These are phyloP conservation scores for Vickermania ingenoplastis DNA, from an alignment of 208 protist genomes.

Conservation along the genomic window DNA sequence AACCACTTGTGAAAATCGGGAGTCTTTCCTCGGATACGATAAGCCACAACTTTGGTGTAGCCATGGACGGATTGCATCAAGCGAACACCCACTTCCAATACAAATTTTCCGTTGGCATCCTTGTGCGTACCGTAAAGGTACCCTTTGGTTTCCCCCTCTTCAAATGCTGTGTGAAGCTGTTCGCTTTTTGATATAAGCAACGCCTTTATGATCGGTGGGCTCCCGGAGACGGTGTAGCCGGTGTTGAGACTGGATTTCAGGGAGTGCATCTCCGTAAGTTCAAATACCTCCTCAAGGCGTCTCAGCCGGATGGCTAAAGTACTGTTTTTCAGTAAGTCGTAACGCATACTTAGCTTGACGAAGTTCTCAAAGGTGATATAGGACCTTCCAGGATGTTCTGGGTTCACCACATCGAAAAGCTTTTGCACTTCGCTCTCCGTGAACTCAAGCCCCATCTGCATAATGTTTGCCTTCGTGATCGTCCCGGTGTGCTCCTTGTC, in stretches of 20 bases:
- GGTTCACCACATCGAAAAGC: constrained; percentile 58
- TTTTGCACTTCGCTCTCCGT: constrained; percentile 48
- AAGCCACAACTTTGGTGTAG: constrained; percentile 77
- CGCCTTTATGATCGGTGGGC: constrained; percentile 57
- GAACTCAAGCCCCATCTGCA: constrained; percentile 47
- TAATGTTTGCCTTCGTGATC: constrained; percentile 69
- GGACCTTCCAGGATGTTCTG: constrained; percentile 21
- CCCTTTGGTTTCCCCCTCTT: constrained; percentile 38
- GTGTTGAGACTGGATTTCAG: constrained; percentile 57
- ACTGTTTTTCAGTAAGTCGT: constrained; percentile 79
- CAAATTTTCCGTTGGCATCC: constrained; percentile 24
- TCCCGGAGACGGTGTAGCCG: constrained; percentile 75
- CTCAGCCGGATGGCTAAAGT: constrained; percentile 65
- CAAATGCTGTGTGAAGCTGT: constrained; percentile 49
- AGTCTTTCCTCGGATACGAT: constrained; percentile 79
- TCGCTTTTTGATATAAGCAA: constrained; percentile 47
- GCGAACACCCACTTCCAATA: constrained; percentile 62
- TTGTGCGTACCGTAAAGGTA: constrained; percentile 59
- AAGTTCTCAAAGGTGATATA: constrained; percentile 79
- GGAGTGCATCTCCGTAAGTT: constrained; percentile 47
- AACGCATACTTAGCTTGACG: constrained; percentile 53
- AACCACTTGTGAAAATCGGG: constrained; percentile 79
- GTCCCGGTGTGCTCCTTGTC: constrained; percentile 71
- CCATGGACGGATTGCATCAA: constrained; percentile 46
- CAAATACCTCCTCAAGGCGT: constrained; percentile 67